Base-by-base conservation (phyloP, 192 early-diverging fungal species). In the Coemansia sp. region DNA sequence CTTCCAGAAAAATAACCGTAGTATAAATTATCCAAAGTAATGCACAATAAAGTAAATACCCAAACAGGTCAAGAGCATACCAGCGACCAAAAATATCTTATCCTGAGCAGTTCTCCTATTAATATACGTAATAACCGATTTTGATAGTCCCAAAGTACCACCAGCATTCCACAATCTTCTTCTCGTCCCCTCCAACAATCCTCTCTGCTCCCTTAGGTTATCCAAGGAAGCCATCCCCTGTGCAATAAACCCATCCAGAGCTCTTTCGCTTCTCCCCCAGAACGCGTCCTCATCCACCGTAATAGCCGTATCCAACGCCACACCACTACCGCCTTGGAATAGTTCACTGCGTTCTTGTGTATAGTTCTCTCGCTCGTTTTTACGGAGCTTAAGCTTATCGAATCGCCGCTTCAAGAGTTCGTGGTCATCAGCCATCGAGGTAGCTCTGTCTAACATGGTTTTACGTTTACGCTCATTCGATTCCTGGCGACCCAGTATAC, bases 81-180 rank as follows among this genome's bases (percentile, higher is more conserved):
- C 82, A 1, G 62, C 77, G 10, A 39, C 71, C 61, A 84, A 20
- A 43, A 84, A 66, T 20, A 84, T 69, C 72, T 84, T 84, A 63
- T 84, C 82, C 72, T 84, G 82, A 2, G 82, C 73, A 11, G 82
- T 84, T 16, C 82, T 44, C 15, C 82, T 67, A 33, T 84, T 80
- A 38, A 84, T 84, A 34, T 79, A 70, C 36, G 61, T 76, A 40
- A 84, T 84, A 9, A 84, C 82, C 15, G 74, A 66, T 5, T 64
- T 72, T 24, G 82, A 84, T 38, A 84, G 52, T 16, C 82, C 82
- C 52, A 84, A 67, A 8, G 78, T 84, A 18, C 58, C 70, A 18
- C 71, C 78, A 18, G 74, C 82, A 52, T 76, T 84, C 53, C 79
- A 33, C 16, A 84, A 70, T 50, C 75, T 71, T 29, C 44, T 69